These are phyloP conservation scores for Elaphomyces granulatus DNA, from an alignment of 495 filamentous ascomycete genomes.

Conservation along the genomic window DNA sequence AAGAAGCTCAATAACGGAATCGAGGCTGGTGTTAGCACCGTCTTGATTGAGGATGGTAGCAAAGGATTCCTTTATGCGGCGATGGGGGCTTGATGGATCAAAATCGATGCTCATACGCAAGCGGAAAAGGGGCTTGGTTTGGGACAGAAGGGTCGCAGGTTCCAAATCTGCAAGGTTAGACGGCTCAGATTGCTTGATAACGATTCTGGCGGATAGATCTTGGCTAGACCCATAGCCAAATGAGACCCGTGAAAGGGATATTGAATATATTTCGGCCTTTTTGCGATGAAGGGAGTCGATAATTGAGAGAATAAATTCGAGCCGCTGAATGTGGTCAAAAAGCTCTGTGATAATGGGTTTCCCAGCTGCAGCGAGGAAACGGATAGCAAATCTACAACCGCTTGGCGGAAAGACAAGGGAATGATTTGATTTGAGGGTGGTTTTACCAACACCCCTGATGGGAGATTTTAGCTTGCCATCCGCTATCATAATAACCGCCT, in stretches of 20 bases:
- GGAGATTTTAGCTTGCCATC: conserved; percentile 20
- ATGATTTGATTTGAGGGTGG: conserved; percentile 18
- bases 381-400: conserved; percentile 26
- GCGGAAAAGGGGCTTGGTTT: conserved; percentile 17
- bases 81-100: conserved; percentile 56
- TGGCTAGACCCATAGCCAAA: conserved; percentile 24
- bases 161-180: conserved; percentile 12
- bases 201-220: conserved; percentile 18
- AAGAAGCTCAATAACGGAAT: conserved; percentile 39
- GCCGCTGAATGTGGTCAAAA: conserved; percentile 26
- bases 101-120: conserved; percentile 31
- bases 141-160: conserved; percentile 12
- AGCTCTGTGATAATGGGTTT: conserved; percentile 21
- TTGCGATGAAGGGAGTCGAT: conserved; percentile 24
- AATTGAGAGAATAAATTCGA: conserved; percentile 30
- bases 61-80: conserved; percentile 52
- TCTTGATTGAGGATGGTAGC: conserved; percentile 42
- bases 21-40: conserved; percentile 35
- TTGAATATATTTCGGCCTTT: conserved; percentile 18
- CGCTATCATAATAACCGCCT: conserved; percentile 26
- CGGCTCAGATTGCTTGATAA: conserved; percentile 15
- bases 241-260: conserved; percentile 24
- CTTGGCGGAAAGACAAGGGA: conserved; percentile 23
- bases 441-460: conserved; percentile 13
- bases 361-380: conserved; percentile 25